These are phyloP conservation scores for Xylariaceae sp. DNA, from an alignment of 2,329 filamentous ascomycete species.

Conservation along the genomic window DNA sequence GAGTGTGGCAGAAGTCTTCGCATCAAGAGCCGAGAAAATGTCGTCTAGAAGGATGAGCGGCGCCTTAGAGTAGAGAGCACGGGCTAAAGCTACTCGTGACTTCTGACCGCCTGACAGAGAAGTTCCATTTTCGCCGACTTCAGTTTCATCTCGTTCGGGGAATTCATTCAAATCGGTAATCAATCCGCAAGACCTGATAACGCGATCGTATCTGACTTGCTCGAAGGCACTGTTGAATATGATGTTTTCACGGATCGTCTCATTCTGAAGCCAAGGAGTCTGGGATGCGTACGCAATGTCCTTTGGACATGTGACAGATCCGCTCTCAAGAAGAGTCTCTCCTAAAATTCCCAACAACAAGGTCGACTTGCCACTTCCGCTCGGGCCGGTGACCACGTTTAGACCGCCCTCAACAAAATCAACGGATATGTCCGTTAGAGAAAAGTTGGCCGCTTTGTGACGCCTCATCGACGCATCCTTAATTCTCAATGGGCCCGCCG, in stretches of 20 bases:
- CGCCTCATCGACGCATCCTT: conserved; percentile 44
- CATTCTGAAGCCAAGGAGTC: conserved; percentile 53
- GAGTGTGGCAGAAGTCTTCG: conserved; percentile 51
- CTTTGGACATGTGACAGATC: conserved; percentile 43
- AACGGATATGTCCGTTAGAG: conserved; percentile 43
- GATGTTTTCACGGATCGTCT: conserved; percentile 51
- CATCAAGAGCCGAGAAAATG: conserved; percentile 54
- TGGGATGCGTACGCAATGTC: conserved; percentile 55
- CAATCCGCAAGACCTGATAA: conserved; percentile 53
- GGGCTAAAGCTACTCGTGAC: conserved; percentile 51
- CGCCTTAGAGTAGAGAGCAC: conserved; percentile 53
- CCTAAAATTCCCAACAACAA: conserved; percentile 50
- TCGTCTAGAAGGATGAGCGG: conserved; percentile 53
- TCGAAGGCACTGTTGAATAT: conserved; percentile 50
- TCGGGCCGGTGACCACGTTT: conserved; percentile 50
- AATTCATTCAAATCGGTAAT: conserved; percentile 47
- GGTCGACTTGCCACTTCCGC: conserved; percentile 54
- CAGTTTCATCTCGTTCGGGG: conserved; percentile 45
- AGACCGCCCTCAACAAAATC: conserved; percentile 50
- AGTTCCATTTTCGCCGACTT: conserved; percentile 50
- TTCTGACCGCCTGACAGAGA: conserved; percentile 54
- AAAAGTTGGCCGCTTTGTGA: conserved; percentile 46
- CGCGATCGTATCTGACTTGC: conserved; percentile 46
- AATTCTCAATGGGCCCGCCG: conserved; percentile 45
- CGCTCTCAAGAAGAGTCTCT: conserved; percentile 47